Conservation (phyloP, 345 rosid species). For the Aquilaria malaccensis region DNA sequence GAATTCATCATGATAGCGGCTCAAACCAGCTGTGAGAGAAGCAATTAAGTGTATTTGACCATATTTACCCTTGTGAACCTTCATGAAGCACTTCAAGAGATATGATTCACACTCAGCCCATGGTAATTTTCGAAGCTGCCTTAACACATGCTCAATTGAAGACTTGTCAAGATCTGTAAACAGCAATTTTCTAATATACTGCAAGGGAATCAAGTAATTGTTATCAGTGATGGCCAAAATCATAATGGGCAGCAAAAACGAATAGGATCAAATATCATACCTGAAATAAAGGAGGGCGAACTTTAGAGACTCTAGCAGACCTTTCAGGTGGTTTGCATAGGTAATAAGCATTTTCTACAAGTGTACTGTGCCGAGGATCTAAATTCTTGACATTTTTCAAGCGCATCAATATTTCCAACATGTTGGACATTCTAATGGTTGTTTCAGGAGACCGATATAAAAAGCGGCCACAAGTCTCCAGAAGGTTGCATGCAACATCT, state of each 20-base stretch:
- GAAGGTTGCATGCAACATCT: slow-evolving; percentile 97
- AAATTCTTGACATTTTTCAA: slow-evolving; percentile 97
- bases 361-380: slow-evolving; percentile 97
- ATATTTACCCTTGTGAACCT: slow-evolving; percentile 92
- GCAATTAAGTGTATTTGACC: slow-evolving; percentile 98
- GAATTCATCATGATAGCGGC: slow-evolving; percentile 97
- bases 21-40: slow-evolving; percentile 95
- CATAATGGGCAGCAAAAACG: background rate
- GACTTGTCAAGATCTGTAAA: slow-evolving; percentile 97
- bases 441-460: slow-evolving; percentile 98
- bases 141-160: slow-evolving; percentile 80
- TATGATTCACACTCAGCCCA: slow-evolving; percentile 93
- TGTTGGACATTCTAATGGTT: slow-evolving; percentile 84
- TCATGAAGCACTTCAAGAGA: slow-evolving; percentile 95
- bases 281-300: slow-evolving; percentile 90
- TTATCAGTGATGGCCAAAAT: slow-evolving; percentile 8
- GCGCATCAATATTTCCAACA: slow-evolving; percentile 99
- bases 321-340: slow-evolving; percentile 99
- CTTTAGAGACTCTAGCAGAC: slow-evolving; percentile 85
- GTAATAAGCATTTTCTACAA: slow-evolving; percentile 98
- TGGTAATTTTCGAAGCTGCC: slow-evolving; percentile 96
- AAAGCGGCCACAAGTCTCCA: slow-evolving; percentile 98
- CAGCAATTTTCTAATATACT: slow-evolving; percentile 86
- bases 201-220: slow-evolving; percentile 21
- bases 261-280: slow-evolving; percentile 26